Evolutionary conservation across 2,329 filamentous ascomycete genomes (phyloP).

Genomic region (Ascochyta viciae-villosae): DNA sequence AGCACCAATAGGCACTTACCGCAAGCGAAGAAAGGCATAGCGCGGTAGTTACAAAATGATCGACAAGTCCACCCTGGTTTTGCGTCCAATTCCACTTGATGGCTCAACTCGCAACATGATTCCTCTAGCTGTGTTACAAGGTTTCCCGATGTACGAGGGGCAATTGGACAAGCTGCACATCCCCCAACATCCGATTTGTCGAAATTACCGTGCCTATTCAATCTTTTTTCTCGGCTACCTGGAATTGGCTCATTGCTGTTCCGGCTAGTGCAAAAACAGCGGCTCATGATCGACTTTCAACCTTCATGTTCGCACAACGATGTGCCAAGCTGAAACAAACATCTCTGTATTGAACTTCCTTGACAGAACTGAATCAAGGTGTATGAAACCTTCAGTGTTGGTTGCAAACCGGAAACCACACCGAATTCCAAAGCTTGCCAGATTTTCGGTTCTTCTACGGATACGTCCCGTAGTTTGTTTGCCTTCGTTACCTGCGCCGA

Average conservation of each 20-base stretch:
- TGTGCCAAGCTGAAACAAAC: not conserved
- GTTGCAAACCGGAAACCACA: too few relatives aligned
- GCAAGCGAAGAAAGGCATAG: conserved; percentile 1
- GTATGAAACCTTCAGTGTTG: too few relatives aligned
- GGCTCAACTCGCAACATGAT: not conserved
- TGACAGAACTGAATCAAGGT: too few relatives aligned
- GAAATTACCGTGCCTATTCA: not conserved
- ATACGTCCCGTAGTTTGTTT: not conserved
- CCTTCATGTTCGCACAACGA: not conserved
- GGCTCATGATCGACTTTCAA: conserved; percentile 3
- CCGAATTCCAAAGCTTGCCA: not conserved
- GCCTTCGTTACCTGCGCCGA: not conserved
- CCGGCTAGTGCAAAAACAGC: not conserved
- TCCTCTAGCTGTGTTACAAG: not conserved
- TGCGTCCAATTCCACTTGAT: not conserved
- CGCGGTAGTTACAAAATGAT: conserved; percentile 3
- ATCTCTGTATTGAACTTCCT: not conserved
- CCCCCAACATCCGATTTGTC: not conserved
- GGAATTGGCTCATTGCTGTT: conserved; percentile 2
- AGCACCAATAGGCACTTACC: not conserved
- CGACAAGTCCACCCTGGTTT: not conserved
- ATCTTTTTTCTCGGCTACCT: not conserved
- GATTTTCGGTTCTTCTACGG: conserved; percentile 1
- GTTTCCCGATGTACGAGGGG: not conserved
- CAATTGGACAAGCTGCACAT: not conserved